Base-by-base conservation (phyloP, 768 basidiomycete genomes). In the Termitomyces sp. region DNA sequence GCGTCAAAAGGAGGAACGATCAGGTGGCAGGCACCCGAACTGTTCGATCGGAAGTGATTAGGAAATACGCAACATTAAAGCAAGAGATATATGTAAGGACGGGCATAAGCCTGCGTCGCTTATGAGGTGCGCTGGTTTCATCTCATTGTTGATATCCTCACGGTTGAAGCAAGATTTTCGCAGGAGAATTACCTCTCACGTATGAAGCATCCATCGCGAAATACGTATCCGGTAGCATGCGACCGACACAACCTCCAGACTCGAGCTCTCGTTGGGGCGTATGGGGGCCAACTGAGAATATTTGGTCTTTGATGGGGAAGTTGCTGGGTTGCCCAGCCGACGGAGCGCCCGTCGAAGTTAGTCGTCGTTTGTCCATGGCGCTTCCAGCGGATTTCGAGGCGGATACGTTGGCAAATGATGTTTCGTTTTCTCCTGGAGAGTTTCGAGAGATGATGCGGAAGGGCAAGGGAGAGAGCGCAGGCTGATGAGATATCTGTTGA, bases 21-120 rank as follows among this genome's bases (percentile, higher is more conserved):
- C 44, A 47, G 49, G 34, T 56, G 49, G 48, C 54, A 59, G 39
- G 59, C 59, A 20, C 59, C 48, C 31, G 59, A 59, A 48, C 36
- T 59, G 2, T 49, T 56, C 4, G 48, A 52, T 34, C 37, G 50
- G 27, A 12, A 39, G 36, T 14, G 49, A 37, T 5, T 18, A 47
- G 27, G 9, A 50, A 9, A 39, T 39, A 27, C 16, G 26, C 24
- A 39, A 51, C 16, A 39, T 36, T n/a, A 27, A 13, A 16, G 5
- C 26, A 13, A 51, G 36, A 12, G 50, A 51, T 51, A 39, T 51
- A 39, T 51, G 50, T n/a, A n/a, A n/a, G n/a, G n/a, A n/a, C n/a
- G n/a, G 26, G 24, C 24, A n/a, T 39, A 24, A 22, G 50, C 50
- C 10, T 39, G 26, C n/a, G 36, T 51, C 5, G 49, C 49, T 26